Evolutionary conservation across 2,329 filamentous ascomycete species (phyloP).

Genomic region (Colletotrichum tropicale): DNA sequence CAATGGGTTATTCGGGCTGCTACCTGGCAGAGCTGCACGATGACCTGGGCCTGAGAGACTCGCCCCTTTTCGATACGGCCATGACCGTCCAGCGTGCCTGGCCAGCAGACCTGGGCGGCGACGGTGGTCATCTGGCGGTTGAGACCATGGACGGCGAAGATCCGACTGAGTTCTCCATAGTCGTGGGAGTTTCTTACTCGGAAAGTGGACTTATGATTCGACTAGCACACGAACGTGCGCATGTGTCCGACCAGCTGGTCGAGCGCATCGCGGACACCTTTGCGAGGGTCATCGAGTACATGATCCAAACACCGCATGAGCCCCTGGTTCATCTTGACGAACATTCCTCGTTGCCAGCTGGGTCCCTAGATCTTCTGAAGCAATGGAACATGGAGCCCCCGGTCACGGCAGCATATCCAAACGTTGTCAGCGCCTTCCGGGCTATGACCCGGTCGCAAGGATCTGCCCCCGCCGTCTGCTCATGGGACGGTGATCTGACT

Average conservation of each 20-base stretch:
- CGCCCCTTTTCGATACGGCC: neutral
- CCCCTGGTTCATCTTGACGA: neutral
- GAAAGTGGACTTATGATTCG: neutral
- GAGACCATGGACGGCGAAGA: neutral
- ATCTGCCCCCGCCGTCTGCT: neutral
- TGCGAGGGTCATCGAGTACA: neutral
- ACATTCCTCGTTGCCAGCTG: neutral
- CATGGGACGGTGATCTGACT: neutral
- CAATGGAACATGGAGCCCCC: neutral
- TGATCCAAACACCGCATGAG: neutral
- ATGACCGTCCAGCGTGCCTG: neutral
- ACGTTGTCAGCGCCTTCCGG: neutral
- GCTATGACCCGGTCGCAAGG: neutral
- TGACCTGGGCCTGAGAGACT: neutral
- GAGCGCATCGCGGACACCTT: neutral
- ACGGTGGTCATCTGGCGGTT: neutral
- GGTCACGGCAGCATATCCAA: rapidly evolving
- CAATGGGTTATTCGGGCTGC: neutral
- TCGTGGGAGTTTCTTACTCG: neutral
- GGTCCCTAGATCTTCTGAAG: neutral
- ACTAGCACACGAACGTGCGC: neutral
- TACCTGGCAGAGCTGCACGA: neutral
- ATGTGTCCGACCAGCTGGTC: neutral
- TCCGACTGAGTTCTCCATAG: neutral
- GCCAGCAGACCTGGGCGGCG: neutral